Base-by-base conservation (phyloP, 2,329 filamentous ascomycete species). In the Tolypocladium album region DNA sequence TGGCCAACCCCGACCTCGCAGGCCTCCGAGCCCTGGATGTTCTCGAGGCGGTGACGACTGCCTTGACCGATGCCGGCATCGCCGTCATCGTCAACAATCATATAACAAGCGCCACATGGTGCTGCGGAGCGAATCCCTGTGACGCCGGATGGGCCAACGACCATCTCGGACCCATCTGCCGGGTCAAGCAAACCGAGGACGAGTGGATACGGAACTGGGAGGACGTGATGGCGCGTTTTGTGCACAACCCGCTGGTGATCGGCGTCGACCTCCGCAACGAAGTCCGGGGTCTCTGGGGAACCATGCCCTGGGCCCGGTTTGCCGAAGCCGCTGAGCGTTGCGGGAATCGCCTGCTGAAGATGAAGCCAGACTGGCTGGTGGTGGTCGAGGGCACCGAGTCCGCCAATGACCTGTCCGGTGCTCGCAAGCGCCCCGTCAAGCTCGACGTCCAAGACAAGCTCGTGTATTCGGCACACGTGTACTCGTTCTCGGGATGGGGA, bases 401-500 rank as follows among this genome's bases (percentile, higher is more conserved):
- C 2, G 81, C 82, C 59, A 88, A 88, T 71, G 84, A 88, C 71
- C 75, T 88, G 39, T 77, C 78, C 1, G 84, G 82, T 5, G 85
- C 79, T 4, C 72, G 73, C 4, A 67, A 70, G 20, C 79, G 85
- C 17, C 86, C 85, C 2, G 75, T 89, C n/a, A 70, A 72, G 55
- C 79, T 88, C 55, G 79, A 82, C 60, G 69, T 84, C 8, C 72
- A 78, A 8, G 70, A 82, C 65, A 76, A 79, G 31, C 76, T 88
- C 34, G 85, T 89, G 39, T 89, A 88, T 74, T 86, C 84, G 61
- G 80, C 84, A 2, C 86, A 89, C 69, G 85, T 88, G 27, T 88
- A 89, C 69, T 76, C 78, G 39, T 89, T 86, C 86, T 88, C 84
- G 20, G 86, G 87, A 59, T 89, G 86, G 87, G 85, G 85, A 43